Conservation (phyloP, 768 basidiomycete species). For the Suillus variegatus region DNA sequence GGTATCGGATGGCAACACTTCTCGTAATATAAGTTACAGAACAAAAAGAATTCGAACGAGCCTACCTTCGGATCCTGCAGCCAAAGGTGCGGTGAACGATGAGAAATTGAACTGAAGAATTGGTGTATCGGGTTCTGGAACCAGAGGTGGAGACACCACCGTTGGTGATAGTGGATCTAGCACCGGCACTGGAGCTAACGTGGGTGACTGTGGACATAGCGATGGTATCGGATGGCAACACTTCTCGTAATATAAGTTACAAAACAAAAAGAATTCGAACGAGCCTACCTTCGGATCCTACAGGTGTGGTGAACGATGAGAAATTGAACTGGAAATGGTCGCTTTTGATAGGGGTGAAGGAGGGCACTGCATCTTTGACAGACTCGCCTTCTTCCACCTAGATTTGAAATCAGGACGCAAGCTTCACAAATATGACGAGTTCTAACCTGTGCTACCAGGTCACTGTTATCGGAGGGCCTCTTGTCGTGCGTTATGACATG, state of each 20-base stretch:
- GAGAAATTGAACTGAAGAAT: background rate
- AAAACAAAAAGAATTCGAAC: background rate
- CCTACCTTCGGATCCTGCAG: background rate
- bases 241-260: background rate
- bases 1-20: background rate
- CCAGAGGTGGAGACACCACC: background rate
- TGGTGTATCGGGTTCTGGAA: no score
- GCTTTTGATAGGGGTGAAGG: background rate
- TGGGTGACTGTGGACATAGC: background rate
- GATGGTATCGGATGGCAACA: background rate
- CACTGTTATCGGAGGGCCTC: background rate
- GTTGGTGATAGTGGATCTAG: no score
- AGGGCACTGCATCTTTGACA: background rate
- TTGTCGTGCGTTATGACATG: background rate
- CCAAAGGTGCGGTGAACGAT: no score
- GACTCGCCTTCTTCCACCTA: background rate
- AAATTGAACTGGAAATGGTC: background rate
- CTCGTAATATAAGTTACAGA: background rate
- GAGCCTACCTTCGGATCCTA: background rate
- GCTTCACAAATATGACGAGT: background rate
- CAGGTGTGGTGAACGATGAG: background rate
- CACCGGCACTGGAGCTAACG: background rate
- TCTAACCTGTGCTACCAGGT: background rate
- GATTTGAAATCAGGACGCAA: background rate
- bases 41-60: background rate